phyloP scores from a whole-genome alignment of 192 early-diverging fungal genomes.

The Backusella tarrabulga region DNA sequence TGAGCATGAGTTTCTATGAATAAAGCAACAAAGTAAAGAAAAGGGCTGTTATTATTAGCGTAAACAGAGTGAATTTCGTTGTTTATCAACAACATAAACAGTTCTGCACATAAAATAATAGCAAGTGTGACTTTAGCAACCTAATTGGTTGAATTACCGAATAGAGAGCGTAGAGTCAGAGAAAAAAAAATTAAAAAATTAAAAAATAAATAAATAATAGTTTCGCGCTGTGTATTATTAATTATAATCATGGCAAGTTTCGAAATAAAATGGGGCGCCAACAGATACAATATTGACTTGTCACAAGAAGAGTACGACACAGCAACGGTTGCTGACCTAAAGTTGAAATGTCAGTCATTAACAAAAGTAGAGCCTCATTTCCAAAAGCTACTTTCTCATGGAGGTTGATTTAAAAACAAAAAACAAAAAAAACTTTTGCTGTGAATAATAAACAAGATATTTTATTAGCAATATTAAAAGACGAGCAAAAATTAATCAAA shows the following conservation, averaged over 20 bases:
- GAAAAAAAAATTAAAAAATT: background rate
- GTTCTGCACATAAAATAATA: background rate
- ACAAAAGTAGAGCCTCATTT: background rate
- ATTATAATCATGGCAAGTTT: constrained; percentile 2
- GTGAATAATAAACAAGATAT: background rate
- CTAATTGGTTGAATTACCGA: background rate
- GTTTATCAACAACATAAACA: background rate
- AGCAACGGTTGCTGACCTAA: background rate
- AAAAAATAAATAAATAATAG: background rate
- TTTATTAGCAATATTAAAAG: constrained; percentile 13
- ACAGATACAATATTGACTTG: background rate
- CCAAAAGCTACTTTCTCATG: constrained; percentile 1
- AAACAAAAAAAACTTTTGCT: background rate
- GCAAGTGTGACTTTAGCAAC: background rate
- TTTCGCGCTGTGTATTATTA: background rate
- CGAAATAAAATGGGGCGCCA: constrained; percentile 6
- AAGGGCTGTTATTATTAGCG: background rate
- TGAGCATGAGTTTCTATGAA: background rate
- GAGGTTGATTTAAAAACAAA: background rate
- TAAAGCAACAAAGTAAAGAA: background rate
- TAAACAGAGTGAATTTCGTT: background rate
- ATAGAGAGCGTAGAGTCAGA: background rate
- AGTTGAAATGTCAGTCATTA: constrained; percentile 10
- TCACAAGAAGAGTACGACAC: background rate
- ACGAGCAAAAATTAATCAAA: constrained; percentile 2